Evolutionary conservation across 2,329 filamentous ascomycete genomes (phyloP).

Genomic region (Ophiostoma novo-ulmi): DNA sequence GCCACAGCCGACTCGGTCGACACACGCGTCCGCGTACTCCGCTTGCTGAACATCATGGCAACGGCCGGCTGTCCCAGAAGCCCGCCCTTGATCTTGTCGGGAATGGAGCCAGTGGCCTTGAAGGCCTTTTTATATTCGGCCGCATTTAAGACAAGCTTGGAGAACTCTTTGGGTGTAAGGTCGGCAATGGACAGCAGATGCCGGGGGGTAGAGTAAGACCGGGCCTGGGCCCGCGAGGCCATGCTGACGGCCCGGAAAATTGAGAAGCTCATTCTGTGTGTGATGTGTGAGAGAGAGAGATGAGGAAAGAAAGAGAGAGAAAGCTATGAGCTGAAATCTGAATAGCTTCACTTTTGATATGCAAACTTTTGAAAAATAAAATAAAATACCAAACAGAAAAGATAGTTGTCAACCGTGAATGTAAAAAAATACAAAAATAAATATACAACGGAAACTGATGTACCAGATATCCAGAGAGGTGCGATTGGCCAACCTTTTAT

Average conservation of each 20-base stretch:
- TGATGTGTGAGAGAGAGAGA: not conserved
- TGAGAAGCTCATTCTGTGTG: constrained; percentile 26
- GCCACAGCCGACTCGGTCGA: constrained; percentile 88
- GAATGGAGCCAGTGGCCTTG: constrained; percentile 49
- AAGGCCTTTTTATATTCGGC: constrained; percentile 67
- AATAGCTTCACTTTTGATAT: not conserved
- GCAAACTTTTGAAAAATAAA: not conserved
- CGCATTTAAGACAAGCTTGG: constrained; percentile 77
- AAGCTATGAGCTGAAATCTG: not conserved
- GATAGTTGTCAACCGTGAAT: not conserved
- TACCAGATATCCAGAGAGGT: not conserved
- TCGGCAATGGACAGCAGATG: constrained; percentile 92
- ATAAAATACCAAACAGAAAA: not conserved
- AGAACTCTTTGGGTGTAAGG: constrained; percentile 72
- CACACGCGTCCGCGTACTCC: constrained; percentile 86
- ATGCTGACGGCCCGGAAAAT: constrained; percentile 30
- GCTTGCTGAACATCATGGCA: constrained; percentile 95
- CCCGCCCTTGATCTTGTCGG: constrained; percentile 56
- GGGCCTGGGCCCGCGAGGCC: constrained; percentile 36
- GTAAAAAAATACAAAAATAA: not conserved
- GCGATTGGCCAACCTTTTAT: not conserved
- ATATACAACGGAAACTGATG: not conserved
- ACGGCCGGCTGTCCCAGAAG: constrained; percentile 69
- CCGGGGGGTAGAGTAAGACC: constrained; percentile 56
- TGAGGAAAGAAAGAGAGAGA: not conserved